Base-by-base conservation (phyloP, 2,329 filamentous ascomycete species). In the Stemphylium lycopersici region DNA sequence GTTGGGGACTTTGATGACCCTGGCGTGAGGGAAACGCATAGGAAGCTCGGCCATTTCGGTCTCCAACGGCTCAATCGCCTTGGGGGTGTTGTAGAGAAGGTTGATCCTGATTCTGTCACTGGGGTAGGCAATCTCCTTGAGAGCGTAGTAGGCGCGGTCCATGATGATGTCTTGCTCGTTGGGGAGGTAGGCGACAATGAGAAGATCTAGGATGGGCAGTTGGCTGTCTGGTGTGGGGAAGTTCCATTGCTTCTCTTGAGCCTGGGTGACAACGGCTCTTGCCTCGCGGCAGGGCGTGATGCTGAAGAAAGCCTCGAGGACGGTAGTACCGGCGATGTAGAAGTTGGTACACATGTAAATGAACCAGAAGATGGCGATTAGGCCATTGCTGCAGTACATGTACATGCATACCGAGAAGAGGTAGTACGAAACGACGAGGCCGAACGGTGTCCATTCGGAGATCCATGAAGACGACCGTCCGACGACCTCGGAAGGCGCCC, bases 81-180 rank as follows among this genome's bases (percentile, higher is more conserved):
- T 72, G 1, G 79, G 79, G 0, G 79, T 81, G 61, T 81, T 81
- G 72, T 81, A 81, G 11, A 81, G 68, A 48, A 81, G 65, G 47
- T 78, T 80, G 65, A 81, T 77, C 6, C 78, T 67, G n/a, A 81
- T 75, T 56, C 76, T 79, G 41, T 80, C 74, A 37, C 65, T 65
- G 1, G 79, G 79, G 47, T 81, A 81, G 7, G 76, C 68, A 18
- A 81, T 73, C 55, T 80, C 76, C 51, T 81, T 76, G 34, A 81
- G 66, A 3, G 77, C 77, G 57, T 81, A 81, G 22, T 77, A 66
- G 12, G 79, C 73, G 7, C 79, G 77, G 42, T 80, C 78, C 63
- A 79, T 73, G 59, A 81, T 80, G 47, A 81, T 81, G 46, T 81
- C 78, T 62, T 79, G 71, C 61, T 81, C 79, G 52, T 81, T 81